Evolutionary conservation across 2,329 filamentous ascomycete species (phyloP), one percentile per base, ranked within the genome.

Genomic region (Tolypocladium ophioglossoides): DNA sequence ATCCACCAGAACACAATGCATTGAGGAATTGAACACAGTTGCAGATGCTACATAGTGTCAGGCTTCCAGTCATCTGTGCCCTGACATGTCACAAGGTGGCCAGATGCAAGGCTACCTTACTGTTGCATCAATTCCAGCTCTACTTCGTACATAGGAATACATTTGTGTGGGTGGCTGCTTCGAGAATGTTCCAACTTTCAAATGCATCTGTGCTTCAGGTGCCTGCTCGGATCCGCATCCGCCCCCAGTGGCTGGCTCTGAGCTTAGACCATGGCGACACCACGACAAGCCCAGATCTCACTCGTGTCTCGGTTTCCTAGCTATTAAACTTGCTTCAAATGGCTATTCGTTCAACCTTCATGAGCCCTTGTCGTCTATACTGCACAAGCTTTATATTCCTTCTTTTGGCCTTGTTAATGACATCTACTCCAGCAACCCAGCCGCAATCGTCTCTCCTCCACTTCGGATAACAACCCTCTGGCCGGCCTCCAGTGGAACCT

Each of bases 361-460:
- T 52, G 22, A 51, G 47, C 41, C 30, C 41, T 46, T 24, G 22
- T 27, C 22, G 7, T 46, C 44, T 47, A 20, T 30, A 11, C 22
- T 12, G 1, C 18, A n/a, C 9, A 18, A 4, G 18, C n/a, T 41
- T 44, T 27, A 16, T 24, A 10, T 4, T n/a, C 37, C 37, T 18
- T 47, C 27, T 32, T 32, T 30, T 30, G 24, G 27, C 5, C 10
- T 18, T 24, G 11, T 20, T 12, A 11, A 27, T n/a, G 32, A 4
- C 24, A 8, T 18, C 71, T 73, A 86, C 66, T 96, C 91, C 62
- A 97, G 71, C 58, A 96, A 72, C 2, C 94, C 94, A 39, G 91
- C 91, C 12, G 90, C 94, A 56, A 97, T 80, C 2, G 94, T 97
- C 61, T 86, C 82, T 1, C 94, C 94, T 52, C 84, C 83, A 59